These are phyloP conservation scores for Martensiomyces pterosporus DNA, from an alignment of 192 early-diverging fungal genomes.

Conservation along the genomic window DNA sequence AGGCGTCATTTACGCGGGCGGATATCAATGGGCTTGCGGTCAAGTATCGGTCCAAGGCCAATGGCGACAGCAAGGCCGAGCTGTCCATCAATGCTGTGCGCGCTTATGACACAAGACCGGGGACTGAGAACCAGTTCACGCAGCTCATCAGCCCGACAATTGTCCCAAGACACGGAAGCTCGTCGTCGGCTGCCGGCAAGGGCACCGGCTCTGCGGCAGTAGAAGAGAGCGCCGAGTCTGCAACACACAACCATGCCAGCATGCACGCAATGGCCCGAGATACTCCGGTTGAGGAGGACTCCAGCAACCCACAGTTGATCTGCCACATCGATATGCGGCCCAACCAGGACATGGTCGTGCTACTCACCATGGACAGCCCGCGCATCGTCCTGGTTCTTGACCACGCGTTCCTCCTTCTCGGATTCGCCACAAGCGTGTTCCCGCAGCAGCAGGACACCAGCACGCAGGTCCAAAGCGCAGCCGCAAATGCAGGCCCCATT, in stretches of 20 bases:
- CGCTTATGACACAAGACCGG: conserved; percentile 75
- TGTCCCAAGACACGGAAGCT: not conserved
- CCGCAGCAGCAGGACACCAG: conserved; percentile 6
- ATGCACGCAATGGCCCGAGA: conserved; percentile 49
- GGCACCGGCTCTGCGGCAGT: too few relatives aligned
- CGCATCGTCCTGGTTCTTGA: conserved; percentile 83
- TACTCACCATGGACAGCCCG: conserved; percentile 77
- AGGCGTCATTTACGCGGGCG: conserved; percentile 53
- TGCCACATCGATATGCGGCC: conserved; percentile 50
- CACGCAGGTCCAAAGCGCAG: not conserved
- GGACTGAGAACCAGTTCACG: conserved; percentile 71
- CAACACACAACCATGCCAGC: conserved; percentile 11
- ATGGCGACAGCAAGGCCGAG: conserved; percentile 66
- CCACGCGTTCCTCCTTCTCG: conserved; percentile 72
- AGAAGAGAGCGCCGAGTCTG: not conserved
- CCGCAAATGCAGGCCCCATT: conserved; percentile 2
- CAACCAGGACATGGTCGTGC: conserved; percentile 50
- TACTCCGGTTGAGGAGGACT: conserved; percentile 32
- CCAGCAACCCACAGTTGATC: conserved; percentile 39
- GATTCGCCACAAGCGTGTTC: conserved; percentile 72
- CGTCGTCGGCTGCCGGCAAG: too few relatives aligned
- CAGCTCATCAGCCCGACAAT: conserved; percentile 66
- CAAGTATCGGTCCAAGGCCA: conserved; percentile 55
- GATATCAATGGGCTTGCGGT: conserved; percentile 49
- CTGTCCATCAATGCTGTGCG: conserved; percentile 65